Conservation (phyloP, 169 alveolate genomes). For the Eimeria falciformis region DNA sequence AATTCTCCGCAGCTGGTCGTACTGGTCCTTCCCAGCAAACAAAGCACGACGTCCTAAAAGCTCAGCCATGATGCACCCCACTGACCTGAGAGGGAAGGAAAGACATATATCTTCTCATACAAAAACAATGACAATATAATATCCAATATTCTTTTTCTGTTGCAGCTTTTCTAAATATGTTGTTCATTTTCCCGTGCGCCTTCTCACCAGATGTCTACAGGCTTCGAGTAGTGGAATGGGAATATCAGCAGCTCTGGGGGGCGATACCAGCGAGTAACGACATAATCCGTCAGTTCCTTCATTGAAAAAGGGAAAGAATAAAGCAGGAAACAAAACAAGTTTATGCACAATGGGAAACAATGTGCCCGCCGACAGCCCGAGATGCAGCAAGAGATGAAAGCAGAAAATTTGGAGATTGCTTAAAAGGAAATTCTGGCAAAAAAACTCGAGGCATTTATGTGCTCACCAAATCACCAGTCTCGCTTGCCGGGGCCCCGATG, state of each 20-base stretch:
- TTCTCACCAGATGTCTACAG: conserved; percentile 94
- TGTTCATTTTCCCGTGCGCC: too few species aligned
- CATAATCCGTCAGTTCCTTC: conserved; percentile 77
- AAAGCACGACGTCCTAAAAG: conserved; percentile 92
- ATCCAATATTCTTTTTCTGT: too few species aligned
- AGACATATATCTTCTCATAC: neutral
- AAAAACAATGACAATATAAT: neutral
- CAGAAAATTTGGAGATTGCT: too few species aligned
- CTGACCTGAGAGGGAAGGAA: conserved; percentile 78
- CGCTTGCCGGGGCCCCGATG: neutral
- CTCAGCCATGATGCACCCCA: conserved; percentile 96
- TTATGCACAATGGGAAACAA: too few species aligned
- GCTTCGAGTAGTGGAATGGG: conserved; percentile 89
- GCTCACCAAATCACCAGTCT: neutral
- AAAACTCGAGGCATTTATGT: too few species aligned
- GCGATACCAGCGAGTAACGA: conserved; percentile 95
- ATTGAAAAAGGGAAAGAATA: too few species aligned
- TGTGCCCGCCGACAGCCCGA: too few species aligned
- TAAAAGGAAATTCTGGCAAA: too few species aligned
- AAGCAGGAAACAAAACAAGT: too few species aligned
- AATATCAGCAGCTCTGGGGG: conserved; percentile 95
- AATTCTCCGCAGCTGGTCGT: conserved; percentile 92
- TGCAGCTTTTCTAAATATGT: too few species aligned
- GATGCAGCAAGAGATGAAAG: too few species aligned
- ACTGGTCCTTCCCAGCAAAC: conserved; percentile 95